A percentile compares a stretch with the other conserved stretches of the same genome.
Conservation (phyloP, 1,284 basidiomycete genomes). For the Hemileia vastatrix region DNA sequence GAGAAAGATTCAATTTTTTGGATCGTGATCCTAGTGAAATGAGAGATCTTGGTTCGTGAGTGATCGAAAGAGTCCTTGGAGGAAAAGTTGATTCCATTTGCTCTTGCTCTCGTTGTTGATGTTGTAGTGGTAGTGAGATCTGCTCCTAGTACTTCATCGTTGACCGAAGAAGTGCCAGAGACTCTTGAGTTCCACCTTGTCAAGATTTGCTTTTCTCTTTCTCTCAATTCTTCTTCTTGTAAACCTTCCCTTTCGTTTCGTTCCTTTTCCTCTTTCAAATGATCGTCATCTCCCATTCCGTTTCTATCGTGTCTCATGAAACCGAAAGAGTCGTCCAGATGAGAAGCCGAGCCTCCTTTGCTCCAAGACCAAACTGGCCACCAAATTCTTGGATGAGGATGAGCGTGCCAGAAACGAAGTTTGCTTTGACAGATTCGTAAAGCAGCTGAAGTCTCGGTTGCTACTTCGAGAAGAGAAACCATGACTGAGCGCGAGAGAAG, state of each 20-base stretch:
- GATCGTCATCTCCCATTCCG: conserved; percentile 13
- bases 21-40: neutral
- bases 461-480: conserved; percentile 34
- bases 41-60: conserved; percentile 8
- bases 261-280: conserved; percentile 11
- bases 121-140: neutral
- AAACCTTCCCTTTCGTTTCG: neutral
- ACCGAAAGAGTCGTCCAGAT: conserved; percentile 4
- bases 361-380: conserved; percentile 6
- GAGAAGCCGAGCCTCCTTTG: neutral
- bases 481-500: conserved; percentile 18
- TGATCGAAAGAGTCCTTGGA: neutral
- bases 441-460: conserved; percentile 24
- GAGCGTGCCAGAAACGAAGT: conserved; percentile 13
- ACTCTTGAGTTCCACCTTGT: conserved; percentile 9
- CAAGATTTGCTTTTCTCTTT: conserved; percentile 16
- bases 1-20: neutral
- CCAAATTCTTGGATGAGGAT: conserved; percentile 1
- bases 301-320: neutral
- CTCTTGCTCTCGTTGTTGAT: neutral
- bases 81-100: neutral
- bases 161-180: conserved; percentile 14
- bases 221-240: conserved; percentile 16
- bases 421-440: conserved; percentile 18
- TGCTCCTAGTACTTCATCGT: conserved; percentile 2